These are phyloP conservation scores for Lactifluus piperatus DNA, from an alignment of 768 basidiomycete genomes.

Conservation along the genomic window DNA sequence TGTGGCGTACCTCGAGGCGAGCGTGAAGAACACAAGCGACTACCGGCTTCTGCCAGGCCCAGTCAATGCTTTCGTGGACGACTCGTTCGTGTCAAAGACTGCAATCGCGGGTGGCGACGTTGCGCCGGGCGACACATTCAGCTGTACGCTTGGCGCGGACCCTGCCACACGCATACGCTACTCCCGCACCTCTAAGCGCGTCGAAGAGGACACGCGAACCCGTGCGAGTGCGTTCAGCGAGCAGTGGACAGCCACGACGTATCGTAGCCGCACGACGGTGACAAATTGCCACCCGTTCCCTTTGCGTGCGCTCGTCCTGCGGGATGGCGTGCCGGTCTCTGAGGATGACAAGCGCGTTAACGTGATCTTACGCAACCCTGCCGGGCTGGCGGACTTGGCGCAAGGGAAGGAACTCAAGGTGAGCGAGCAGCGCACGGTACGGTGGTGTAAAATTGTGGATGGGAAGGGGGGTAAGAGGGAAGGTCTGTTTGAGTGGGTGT, in stretches of 20 bases:
- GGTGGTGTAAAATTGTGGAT: slow-evolving; percentile 32
- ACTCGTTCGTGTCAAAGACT: slow-evolving; percentile 47
- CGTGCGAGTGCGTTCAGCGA: slow-evolving; percentile 36
- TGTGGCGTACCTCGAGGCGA: slow-evolving; percentile 38
- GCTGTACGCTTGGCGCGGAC: slow-evolving; percentile 43
- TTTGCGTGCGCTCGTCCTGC: slow-evolving; percentile 36
- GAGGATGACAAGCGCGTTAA: slow-evolving; percentile 32
- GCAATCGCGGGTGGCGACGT: slow-evolving; percentile 37
- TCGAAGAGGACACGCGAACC: slow-evolving; percentile 18
- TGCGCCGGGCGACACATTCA: slow-evolving; percentile 41
- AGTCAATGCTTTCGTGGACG: slow-evolving; percentile 48
- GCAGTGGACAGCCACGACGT: slow-evolving; percentile 35
- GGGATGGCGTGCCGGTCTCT: slow-evolving; percentile 37
- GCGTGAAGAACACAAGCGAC: slow-evolving; percentile 48
- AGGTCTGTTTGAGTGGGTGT: slow-evolving; percentile 49
- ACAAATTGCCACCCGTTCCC: slow-evolving; percentile 41
- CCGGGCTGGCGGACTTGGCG: slow-evolving; percentile 37
- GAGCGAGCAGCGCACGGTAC: no score
- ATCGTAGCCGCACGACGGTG: slow-evolving; percentile 32
- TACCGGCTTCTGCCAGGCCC: slow-evolving; percentile 47
- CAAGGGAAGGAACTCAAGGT: slow-evolving; percentile 32
- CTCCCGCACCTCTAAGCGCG: slow-evolving; percentile 31
- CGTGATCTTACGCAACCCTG: slow-evolving; percentile 40
- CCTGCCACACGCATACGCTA: slow-evolving; percentile 30
- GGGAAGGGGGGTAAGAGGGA: slow-evolving; percentile 44